phyloP scores from a whole-genome alignment of 352 stramenopile species.

The Pythium periplocum region DNA sequence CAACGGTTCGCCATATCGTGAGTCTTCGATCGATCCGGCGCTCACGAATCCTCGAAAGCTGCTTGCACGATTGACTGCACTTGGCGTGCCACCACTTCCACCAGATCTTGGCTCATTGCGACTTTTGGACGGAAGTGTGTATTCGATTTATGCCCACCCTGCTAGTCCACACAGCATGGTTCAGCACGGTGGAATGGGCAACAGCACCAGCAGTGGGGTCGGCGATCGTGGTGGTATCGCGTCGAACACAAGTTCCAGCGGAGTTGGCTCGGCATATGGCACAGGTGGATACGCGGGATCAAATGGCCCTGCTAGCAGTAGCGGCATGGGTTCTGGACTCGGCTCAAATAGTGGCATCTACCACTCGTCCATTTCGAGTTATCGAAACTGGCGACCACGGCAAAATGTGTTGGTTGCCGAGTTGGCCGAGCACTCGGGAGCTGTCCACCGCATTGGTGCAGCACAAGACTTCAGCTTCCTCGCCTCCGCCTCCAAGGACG shows the following conservation, averaged over 20 bases:
- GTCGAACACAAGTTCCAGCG: slow-evolving; percentile 6
- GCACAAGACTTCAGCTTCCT: slow-evolving; percentile 96
- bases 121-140: slow-evolving; percentile 51
- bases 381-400: slow-evolving; percentile 77
- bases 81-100: slow-evolving; percentile 91
- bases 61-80: slow-evolving; percentile 84
- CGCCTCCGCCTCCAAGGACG: slow-evolving; percentile 94
- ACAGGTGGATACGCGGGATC: background rate
- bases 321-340: too few relatives aligned
- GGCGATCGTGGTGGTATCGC: slow-evolving; percentile 15
- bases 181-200: slow-evolving; percentile 7
- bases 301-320: background rate
- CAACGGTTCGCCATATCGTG: slow-evolving; percentile 11
- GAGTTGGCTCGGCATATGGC: background rate
- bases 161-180: slow-evolving; percentile 57
- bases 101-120: slow-evolving; percentile 85
- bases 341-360: slow-evolving; percentile 21
- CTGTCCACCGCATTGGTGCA: slow-evolving; percentile 91
- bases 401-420: slow-evolving; percentile 82
- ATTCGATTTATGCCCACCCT: slow-evolving; percentile 78
- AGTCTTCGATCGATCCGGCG: slow-evolving; percentile 78
- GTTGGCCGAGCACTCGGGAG: slow-evolving; percentile 89
- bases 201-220: background rate
- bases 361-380: slow-evolving; percentile 19
- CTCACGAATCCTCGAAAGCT: slow-evolving; percentile 81